Base-by-base conservation (phyloP, 805 yeast genomes). In the Lachancea mirantina region DNA sequence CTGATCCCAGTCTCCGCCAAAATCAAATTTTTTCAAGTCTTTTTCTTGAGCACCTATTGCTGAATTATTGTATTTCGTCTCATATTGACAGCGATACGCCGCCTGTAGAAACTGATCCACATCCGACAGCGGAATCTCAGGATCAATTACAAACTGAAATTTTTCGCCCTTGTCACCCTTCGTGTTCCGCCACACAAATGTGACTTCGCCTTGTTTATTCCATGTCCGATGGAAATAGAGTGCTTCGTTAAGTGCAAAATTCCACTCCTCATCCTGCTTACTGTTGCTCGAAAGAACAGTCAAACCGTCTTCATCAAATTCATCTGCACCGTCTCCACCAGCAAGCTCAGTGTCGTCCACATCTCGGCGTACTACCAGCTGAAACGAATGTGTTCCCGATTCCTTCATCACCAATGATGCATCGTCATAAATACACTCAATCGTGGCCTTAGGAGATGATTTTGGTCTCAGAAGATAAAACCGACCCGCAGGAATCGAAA, bases 161-260 rank as follows among this genome's bases (percentile, higher is more conserved):
- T 67, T 61, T 49, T 88, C 96, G 15, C 85, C 96, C 4, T 68
- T 66, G 47, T 88, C 96, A n/a, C 95, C 96, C 26, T 76, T 76
- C 22, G 75, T 52, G 54, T 92, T 95, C 9, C 62, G 67, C 97
- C 97, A 89, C 0, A 79, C 65, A 17, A 89, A 69, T 2, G 78
- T 74, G 23, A 66, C 60, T 4, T 69, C 61, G 1, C 78, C 82
- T 22, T 74, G 72, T 24, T 64, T 57, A 33, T 70, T 69, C 36
- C 70, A 64, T 36, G 64, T 65, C 36, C 71, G 66, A 38, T 74
- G 67, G 30, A 88, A 63, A 23, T 68, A 61, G 35, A 89, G 61
- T 3, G 70, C 70, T 39, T 73, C 74, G 42, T 74, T 74, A 19
- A 92, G 69, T 19, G 76, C 60, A 47, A 82, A 88, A 10, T 71